Percentiles rank a stretch among this genome's conserved stretches.
Conservation (phyloP, 2,329 filamentous ascomycete genomes). For the Ceratocystis eucalypticola region DNA sequence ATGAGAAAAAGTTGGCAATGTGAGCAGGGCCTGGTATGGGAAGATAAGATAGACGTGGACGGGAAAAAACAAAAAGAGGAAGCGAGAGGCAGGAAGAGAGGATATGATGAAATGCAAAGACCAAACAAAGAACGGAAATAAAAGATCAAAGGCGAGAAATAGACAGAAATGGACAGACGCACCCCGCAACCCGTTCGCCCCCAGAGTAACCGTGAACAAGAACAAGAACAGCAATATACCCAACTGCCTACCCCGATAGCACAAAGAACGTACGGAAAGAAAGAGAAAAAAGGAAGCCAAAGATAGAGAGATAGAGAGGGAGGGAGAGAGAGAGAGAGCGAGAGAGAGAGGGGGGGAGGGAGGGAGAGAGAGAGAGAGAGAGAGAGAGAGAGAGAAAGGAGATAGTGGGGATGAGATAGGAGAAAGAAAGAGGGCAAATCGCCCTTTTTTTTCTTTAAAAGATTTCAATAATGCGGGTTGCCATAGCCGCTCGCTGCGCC, state of each 20-base stretch:
- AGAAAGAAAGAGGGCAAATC: too few relatives aligned
- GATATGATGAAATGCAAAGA: background rate
- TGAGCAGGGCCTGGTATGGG: background rate
- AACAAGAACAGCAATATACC: slow-evolving; percentile 9
- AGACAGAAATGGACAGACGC: background rate
- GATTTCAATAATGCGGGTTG: slow-evolving; percentile 12
- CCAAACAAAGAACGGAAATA: slow-evolving; percentile 2
- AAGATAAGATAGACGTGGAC: background rate
- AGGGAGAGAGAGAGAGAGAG: background rate
- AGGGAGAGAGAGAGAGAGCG: background rate
- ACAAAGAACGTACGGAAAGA: background rate
- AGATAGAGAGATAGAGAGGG: too few relatives aligned
- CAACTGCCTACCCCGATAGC: slow-evolving; percentile 10
- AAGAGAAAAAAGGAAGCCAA: background rate
- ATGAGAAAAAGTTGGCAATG: background rate
- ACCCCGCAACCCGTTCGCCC: slow-evolving; percentile 8
- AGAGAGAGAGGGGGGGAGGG: too few relatives aligned
- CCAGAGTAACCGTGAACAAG: slow-evolving; percentile 11
- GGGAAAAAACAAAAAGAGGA: too few relatives aligned
- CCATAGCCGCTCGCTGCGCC: slow-evolving; percentile 12
- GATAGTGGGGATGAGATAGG: too few relatives aligned
- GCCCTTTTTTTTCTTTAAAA: background rate
- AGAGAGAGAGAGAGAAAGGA: background rate
- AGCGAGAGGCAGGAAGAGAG: background rate
- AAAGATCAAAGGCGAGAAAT: slow-evolving; percentile 3